Evolutionary conservation across 805 yeast genomes (phyloP).

Genomic region (Cephaloascus fragrans): DNA sequence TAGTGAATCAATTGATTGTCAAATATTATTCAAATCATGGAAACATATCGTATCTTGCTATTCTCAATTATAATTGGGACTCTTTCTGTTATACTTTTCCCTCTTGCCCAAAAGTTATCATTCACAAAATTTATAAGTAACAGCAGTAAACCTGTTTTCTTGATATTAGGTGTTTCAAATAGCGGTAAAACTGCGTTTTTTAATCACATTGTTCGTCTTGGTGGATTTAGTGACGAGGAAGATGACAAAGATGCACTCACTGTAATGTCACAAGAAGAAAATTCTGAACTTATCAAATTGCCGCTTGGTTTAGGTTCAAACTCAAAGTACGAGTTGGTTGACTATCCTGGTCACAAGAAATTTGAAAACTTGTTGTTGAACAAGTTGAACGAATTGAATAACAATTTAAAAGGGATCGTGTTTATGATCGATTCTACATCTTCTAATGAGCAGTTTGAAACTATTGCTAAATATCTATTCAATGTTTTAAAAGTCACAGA

Average conservation of each 20-base stretch:
- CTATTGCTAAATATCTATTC: conserved; percentile 50
- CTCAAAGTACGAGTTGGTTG: conserved; percentile 46
- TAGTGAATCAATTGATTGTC: too few relatives aligned
- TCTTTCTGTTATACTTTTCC: background rate
- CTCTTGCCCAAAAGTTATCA: background rate
- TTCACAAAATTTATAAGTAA: background rate
- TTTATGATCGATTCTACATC: conserved; percentile 72
- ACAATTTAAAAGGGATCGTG: conserved; percentile 53
- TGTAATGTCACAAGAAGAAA: conserved; percentile 28
- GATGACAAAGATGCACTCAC: conserved; percentile 11
- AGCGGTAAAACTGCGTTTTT: conserved; percentile 30
- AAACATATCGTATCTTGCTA: background rate
- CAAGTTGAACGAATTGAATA: conserved; percentile 33
- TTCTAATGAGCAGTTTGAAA: conserved; percentile 23
- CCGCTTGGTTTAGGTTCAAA: conserved; percentile 19
- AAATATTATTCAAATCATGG: too few relatives aligned
- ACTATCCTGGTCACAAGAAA: conserved; percentile 85
- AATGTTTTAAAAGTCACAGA: conserved; percentile 57
- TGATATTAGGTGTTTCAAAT: conserved; percentile 26
- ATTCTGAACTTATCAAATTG: conserved; percentile 15
- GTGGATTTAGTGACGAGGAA: conserved; percentile 7
- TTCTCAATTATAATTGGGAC: background rate
- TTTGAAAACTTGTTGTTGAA: conserved; percentile 47
- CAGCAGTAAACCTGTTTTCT: conserved; percentile 20
- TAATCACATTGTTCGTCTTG: conserved; percentile 13